phyloP scores from a whole-genome alignment of 768 basidiomycete genomes.

The Boletus patriciae region DNA sequence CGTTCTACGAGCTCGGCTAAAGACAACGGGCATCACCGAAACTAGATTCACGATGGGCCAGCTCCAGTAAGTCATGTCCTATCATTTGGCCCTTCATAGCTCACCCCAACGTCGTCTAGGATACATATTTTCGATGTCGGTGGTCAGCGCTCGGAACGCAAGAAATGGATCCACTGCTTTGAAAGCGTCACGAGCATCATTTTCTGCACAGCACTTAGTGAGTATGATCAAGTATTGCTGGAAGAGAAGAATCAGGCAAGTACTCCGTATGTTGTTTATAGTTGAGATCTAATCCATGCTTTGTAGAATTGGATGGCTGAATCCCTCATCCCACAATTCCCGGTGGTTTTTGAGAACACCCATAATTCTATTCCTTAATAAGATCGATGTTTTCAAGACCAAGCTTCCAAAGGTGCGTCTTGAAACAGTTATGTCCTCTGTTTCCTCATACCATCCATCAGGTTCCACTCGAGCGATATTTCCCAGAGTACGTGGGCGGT shows the following conservation, averaged over 20 bases:
- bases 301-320: conserved; percentile 72
- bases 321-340: conserved; percentile 70
- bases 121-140: conserved; percentile 80
- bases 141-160: conserved; percentile 77
- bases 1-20: conserved; percentile 83
- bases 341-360: conserved; percentile 69
- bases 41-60: conserved; percentile 76
- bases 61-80: conserved; percentile 45
- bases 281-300: neutral
- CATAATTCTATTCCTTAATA: conserved; percentile 69
- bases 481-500: conserved; percentile 88
- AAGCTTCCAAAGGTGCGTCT: conserved; percentile 56
- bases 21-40: conserved; percentile 89
- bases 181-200: conserved; percentile 81
- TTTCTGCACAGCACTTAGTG: conserved; percentile 72
- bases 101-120: conserved; percentile 19
- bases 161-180: conserved; percentile 82
- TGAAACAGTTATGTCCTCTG: fast-evolving
- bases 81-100: fast-evolving
- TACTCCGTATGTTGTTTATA: neutral
- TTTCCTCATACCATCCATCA: conserved; percentile 23
- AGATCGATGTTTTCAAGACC: conserved; percentile 75
- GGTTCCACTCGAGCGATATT: conserved; percentile 76
- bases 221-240: conserved; percentile 72
- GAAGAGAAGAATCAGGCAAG: conserved; percentile 48